These are phyloP conservation scores for Stachybotrys elegans DNA, from an alignment of 2,329 filamentous ascomycete genomes.

Conservation along the genomic window DNA sequence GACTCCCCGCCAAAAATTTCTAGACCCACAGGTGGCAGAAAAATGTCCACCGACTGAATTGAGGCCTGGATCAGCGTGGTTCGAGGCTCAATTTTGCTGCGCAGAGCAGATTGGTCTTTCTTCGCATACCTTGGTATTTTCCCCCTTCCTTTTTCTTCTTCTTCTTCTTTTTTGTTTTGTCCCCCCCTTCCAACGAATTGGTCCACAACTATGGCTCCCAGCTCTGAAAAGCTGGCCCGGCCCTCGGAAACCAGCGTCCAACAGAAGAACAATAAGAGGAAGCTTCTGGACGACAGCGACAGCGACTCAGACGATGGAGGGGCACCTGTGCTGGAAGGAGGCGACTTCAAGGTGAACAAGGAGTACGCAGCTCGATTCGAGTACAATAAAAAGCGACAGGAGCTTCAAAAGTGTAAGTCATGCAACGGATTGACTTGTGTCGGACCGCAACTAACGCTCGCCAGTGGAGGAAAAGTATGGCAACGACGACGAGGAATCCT, in stretches of 20 bases:
- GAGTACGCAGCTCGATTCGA: slow-evolving; percentile 88
- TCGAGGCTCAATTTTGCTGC: no score
- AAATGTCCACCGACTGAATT: slow-evolving; percentile 15
- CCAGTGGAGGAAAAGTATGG: slow-evolving; percentile 84
- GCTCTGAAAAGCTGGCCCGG: slow-evolving; percentile 11
- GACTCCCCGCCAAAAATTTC: slow-evolving; percentile 28
- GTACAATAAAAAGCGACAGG: slow-evolving; percentile 95
- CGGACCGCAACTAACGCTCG: neutral
- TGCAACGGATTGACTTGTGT: neutral
- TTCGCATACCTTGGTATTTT: no score
- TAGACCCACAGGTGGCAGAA: slow-evolving; percentile 19
- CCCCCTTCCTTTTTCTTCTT: no score
- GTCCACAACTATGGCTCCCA: slow-evolving; percentile 9
- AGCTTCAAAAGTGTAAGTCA: slow-evolving; percentile 62
- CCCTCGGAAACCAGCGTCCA: slow-evolving; percentile 5
- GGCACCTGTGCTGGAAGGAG: slow-evolving; percentile 31
- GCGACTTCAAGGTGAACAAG: slow-evolving; percentile 76
- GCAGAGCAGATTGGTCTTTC: no score
- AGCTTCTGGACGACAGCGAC: slow-evolving; percentile 52
- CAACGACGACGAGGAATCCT: slow-evolving; percentile 45
- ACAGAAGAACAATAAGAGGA: slow-evolving; percentile 36
- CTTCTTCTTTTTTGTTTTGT: no score
- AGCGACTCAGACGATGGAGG: slow-evolving; percentile 42
- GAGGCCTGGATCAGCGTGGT: no score
- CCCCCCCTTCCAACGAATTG: neutral